Base-by-base conservation (phyloP, 192 early-diverging fungal species). In the Coemansia sp. region DNA sequence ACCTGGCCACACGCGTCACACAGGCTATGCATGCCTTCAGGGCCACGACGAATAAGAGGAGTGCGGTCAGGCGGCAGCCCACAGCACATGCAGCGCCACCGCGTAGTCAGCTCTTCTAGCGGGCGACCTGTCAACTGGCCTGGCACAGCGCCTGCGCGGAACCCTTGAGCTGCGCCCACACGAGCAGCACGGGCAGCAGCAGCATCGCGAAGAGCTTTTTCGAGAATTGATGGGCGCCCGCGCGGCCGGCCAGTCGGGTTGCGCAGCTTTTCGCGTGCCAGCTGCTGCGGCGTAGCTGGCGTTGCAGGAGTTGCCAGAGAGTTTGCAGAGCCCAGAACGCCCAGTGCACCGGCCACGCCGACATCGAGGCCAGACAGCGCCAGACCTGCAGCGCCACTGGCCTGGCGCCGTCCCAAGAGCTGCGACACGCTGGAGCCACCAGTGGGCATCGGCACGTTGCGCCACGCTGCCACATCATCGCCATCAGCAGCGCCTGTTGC, bases 1-100 rank as follows among this genome's bases (percentile, higher is more conserved):
- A 69, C 54, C 20, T 49, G 54, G 22, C 74, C 73, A 16, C 78
- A 81, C 23, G 54, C 54, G 32, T 81, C 69, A 49, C 78, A 81
- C 53, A 81, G 57, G 47, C 69, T 75, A 53, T 81, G 78, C 73
- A 75, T 81, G 20, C 74, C 54, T 52, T 81, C 78, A 2, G 78
- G 78, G 0, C 78, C 78, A 45, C 74, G 68, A 10, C 73, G 60
- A 26, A 81, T 73, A 4, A 75, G 66, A 59, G 74, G 62, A 4
- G 78, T 81, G 52, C 69, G 67, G 23, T 75, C 78, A 0, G 78
- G 73, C 22, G 73, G 41, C 48, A 69, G 35, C 4, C 73, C 74
- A 20, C 78, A 81, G 67, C 67, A 54, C 73, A 75, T 75, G 61
- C 78, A 81, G 18, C 73, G 69, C 78, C 78, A 81, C 10, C 64